Base-by-base conservation (phyloP, 2,329 filamentous ascomycete genomes). In the Cryoendolithus antarcticus region DNA sequence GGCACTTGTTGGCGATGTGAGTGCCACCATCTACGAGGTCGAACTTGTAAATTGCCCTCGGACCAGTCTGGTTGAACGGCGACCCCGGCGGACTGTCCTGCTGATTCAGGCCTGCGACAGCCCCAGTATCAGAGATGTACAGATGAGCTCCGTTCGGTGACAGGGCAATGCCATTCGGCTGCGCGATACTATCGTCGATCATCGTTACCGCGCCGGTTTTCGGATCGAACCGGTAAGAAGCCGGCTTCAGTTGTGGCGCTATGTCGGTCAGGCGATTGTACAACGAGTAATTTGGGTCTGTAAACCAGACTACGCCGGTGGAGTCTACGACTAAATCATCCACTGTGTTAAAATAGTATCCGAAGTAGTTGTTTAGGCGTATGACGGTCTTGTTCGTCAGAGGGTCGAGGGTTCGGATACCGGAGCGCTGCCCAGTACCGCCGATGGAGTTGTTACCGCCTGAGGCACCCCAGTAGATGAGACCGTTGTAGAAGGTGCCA, bases 271-370 rank as follows among this genome's bases (percentile, higher is more conserved):
- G 50, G 9, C 37, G 46, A 39, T 56, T 59, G 45, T 55, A 60
- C 53, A 57, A 64, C 12, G 49, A 55, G 43, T 64, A 63, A 8
- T 48, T 39, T 1, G 64, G 61, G 45, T 70, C 67, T 1, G 67
- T 70, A 53, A 71, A 70, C 65, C 67, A 71, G 32, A 71, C 54
- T 32, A 66, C 62, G 34, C 64, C 64, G 1, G 61, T 62, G 4
- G 52, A 46, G 27, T 65, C 60, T 33, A 67, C 60, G 38, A 61
- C 56, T 5, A 62, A 52, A 41, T 69, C 66, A 48, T 69, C 63
- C 37, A 66, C 47, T 15, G 53, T 57, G 44, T 57, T 61, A 49
- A 68, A 63, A 52, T 66, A 64, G 49, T 61, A 62, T 24, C 67
- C 67, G 35, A 62, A 64, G 51, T 62, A 70, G 47, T 62, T 66